These are phyloP conservation scores for Auricularia heimuer DNA, from an alignment of 768 basidiomycete species.

Conservation along the genomic window DNA sequence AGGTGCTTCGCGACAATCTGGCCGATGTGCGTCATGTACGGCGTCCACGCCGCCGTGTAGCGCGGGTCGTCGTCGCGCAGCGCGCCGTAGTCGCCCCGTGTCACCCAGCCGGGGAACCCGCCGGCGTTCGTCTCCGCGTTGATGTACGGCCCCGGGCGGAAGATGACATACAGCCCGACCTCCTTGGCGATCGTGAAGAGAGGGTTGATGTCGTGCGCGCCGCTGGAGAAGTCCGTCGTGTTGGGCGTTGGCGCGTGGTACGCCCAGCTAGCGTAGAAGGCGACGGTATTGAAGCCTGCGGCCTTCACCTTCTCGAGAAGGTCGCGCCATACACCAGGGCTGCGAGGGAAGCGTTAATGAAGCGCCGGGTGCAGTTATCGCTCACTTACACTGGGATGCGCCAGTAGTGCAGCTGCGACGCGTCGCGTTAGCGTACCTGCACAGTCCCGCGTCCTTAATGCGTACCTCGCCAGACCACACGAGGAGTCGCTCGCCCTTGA, in stretches of 20 bases:
- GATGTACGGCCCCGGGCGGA: neutral
- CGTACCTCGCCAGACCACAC: neutral
- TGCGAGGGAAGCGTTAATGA: constrained; percentile 1
- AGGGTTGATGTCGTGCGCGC: neutral
- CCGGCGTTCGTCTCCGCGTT: constrained; percentile 39
- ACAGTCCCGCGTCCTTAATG: neutral
- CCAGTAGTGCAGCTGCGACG: neutral
- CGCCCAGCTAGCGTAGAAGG: constrained; percentile 54
- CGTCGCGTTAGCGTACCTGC: neutral
- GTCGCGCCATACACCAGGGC: constrained; percentile 41
- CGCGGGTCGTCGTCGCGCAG: constrained; percentile 40
- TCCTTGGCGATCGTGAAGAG: neutral
- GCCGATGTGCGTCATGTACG: constrained; percentile 42
- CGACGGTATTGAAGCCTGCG: constrained; percentile 52
- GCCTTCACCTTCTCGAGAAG: constrained; percentile 55
- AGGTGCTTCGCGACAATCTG: constrained; percentile 44
- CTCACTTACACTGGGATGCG: neutral
- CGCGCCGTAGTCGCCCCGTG: constrained; percentile 32
- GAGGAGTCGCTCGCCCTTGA: neutral
- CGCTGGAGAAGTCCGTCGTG: constrained; percentile 32
- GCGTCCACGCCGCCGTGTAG: constrained; percentile 43
- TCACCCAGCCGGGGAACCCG: constrained; percentile 52
- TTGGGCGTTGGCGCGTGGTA: constrained; percentile 38
- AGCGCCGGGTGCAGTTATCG: neutral
- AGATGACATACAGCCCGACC: neutral